A percentile compares a stretch with the other conserved stretches of the same genome.
These are phyloP conservation scores for Volvox reticuliferus DNA, from an alignment of 139 green algal species.

Conservation along the genomic window DNA sequence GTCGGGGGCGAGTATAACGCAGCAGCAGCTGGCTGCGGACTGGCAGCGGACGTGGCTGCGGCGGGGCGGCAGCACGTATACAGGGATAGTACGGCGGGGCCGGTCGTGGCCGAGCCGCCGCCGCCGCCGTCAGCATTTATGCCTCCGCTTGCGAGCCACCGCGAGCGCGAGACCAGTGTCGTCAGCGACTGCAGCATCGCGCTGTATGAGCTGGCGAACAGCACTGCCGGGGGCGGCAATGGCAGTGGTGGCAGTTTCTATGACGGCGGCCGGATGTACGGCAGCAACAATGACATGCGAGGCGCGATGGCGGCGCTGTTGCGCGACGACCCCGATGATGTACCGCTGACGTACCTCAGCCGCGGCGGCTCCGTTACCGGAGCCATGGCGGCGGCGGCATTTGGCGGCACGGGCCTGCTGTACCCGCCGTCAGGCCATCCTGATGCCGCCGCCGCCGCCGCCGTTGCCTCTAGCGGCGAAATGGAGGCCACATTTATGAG, in stretches of 20 bases:
- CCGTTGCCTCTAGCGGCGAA: not conserved
- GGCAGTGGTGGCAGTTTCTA: not conserved
- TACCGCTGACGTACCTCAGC: conserved; percentile 6
- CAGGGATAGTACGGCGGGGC: not conserved
- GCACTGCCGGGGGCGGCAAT: too few species aligned
- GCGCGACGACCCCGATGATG: not conserved
- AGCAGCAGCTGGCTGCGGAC: not conserved
- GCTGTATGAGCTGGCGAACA: not conserved
- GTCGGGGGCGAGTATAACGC: not conserved
- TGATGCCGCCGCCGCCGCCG: not conserved
- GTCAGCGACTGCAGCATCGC: conserved; percentile 35
- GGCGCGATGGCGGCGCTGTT: conserved; percentile 32
- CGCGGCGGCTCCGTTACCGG: not conserved
- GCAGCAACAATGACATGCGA: not conserved
- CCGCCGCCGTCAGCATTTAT: not conserved
- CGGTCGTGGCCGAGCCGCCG: not conserved
- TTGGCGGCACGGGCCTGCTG: not conserved
- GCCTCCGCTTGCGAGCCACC: not conserved
- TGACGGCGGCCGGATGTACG: not conserved
- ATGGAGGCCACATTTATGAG: not conserved
- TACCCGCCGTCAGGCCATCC: not conserved
- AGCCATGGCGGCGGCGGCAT: not conserved
- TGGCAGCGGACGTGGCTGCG: not conserved
- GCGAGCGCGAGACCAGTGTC: not conserved
- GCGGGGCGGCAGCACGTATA: too few species aligned